A percentile compares a stretch with the other conserved stretches of the same genome.
These are phyloP conservation scores for Emmonsiellopsis sp. DNA, from an alignment of 2,329 filamentous ascomycete genomes.

Conservation along the genomic window DNA sequence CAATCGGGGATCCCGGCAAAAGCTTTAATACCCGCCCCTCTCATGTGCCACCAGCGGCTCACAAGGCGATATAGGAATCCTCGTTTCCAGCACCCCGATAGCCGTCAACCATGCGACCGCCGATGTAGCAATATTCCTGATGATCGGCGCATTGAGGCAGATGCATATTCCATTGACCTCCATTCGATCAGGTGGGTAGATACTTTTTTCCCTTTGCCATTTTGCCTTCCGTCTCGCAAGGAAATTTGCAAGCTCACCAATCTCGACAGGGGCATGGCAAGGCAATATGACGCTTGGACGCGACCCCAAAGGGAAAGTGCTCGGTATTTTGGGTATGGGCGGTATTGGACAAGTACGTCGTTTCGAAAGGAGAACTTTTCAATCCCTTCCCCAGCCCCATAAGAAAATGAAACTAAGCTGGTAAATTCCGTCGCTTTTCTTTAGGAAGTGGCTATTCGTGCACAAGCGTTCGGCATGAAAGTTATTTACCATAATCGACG, in stretches of 20 bases:
- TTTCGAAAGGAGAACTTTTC: not conserved
- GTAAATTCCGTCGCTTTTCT: not conserved
- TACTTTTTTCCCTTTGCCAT: not conserved
- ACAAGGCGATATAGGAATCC: conserved; percentile 20
- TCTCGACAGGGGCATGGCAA: conserved; percentile 29
- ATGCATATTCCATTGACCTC: conserved; percentile 34
- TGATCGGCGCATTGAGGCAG: conserved; percentile 39
- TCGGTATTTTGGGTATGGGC: conserved; percentile 41
- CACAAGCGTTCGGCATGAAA: conserved; percentile 38
- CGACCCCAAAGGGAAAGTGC: conserved; percentile 36
- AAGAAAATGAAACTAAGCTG: not conserved
- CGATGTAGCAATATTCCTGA: conserved; percentile 39
- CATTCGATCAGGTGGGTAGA: conserved; percentile 29
- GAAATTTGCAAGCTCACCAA: not conserved
- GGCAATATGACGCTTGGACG: conserved; percentile 35
- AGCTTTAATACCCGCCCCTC: too few species aligned
- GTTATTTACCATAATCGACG: conserved; percentile 41
- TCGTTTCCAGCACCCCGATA: conserved; percentile 37
- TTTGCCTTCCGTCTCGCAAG: not conserved
- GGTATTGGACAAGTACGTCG: conserved; percentile 37
- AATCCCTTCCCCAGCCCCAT: not conserved
- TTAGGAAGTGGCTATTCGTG: conserved; percentile 38
- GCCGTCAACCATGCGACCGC: conserved; percentile 41
- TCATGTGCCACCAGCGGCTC: too few species aligned
- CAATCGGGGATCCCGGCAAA: not conserved